A percentile compares a stretch with the other conserved stretches of the same genome.
Evolutionary conservation across 768 basidiomycete genomes (phyloP).

Genomic region (Lactarius deliciosus): DNA sequence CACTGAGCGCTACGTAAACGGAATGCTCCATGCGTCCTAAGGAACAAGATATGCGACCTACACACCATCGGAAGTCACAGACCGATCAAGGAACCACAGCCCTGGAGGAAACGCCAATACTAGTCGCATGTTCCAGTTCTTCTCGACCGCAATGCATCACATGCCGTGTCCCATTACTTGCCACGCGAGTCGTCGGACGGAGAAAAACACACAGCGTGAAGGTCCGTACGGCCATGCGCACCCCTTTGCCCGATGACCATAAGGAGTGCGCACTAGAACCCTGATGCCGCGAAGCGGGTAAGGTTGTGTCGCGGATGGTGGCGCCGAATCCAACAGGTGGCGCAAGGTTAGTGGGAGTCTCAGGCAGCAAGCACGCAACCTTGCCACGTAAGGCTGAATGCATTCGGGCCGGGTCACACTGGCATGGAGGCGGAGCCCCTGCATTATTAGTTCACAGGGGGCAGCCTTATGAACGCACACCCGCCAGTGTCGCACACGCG

Average conservation of each 20-base stretch:
- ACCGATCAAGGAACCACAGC: slow-evolving; percentile 1
- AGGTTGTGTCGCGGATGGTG: slow-evolving; percentile 6
- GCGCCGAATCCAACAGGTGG: slow-evolving; percentile 4
- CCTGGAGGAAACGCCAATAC: background rate
- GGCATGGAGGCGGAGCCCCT: no score
- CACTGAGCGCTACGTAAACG: slow-evolving; percentile 19
- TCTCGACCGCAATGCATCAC: background rate
- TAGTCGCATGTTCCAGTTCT: background rate
- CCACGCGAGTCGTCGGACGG: background rate
- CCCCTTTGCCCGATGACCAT: background rate
- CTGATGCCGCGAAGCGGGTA: slow-evolving; percentile 1
- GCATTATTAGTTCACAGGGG: background rate
- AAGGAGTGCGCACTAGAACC: background rate
- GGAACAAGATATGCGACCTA: background rate
- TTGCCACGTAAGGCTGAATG: background rate
- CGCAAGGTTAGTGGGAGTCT: background rate
- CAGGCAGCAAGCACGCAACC: background rate
- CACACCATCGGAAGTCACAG: background rate
- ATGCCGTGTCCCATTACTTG: background rate
- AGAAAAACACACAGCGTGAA: background rate
- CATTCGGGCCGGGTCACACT: background rate
- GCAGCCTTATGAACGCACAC: slow-evolving; percentile 1
- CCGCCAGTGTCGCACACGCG: background rate
- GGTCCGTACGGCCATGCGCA: background rate
- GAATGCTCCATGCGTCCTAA: slow-evolving; percentile 12